phyloP scores from a whole-genome alignment of 495 filamentous ascomycete genomes.

The Neurospora pannonica region DNA sequence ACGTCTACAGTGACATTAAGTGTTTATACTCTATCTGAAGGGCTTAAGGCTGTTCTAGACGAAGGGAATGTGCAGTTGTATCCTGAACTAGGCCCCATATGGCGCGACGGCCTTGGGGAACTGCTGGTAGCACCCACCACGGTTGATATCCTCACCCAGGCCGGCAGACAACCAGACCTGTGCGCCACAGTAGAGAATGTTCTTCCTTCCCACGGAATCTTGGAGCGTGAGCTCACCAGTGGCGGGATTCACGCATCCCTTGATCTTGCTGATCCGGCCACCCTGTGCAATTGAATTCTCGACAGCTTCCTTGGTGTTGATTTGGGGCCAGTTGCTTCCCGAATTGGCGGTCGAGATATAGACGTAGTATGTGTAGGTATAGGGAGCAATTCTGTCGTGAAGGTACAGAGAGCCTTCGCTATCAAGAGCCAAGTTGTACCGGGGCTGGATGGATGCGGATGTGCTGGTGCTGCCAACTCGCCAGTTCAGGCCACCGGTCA shows the following conservation, averaged over 20 bases:
- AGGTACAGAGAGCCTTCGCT: not conserved
- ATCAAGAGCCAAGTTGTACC: constrained; percentile 6
- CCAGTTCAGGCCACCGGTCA: not conserved
- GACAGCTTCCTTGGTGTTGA: not conserved
- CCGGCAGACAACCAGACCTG: constrained; percentile 4
- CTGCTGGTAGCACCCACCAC: not conserved
- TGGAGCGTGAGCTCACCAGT: constrained; percentile 5
- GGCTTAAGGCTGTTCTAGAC: not conserved
- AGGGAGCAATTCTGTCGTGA: constrained; percentile 2
- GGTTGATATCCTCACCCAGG: constrained; percentile 1
- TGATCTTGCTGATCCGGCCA: not conserved
- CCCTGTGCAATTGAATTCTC: not conserved
- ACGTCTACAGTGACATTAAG: not conserved
- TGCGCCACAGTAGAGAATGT: constrained; percentile 1
- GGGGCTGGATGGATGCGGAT: not conserved
- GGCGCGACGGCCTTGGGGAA: not conserved
- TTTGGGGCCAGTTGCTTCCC: not conserved
- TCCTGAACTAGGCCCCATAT: not conserved
- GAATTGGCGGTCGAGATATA: not conserved
- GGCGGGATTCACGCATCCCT: constrained; percentile 4
- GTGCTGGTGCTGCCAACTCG: not conserved
- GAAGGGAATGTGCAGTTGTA: not conserved
- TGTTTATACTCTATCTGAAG: not conserved
- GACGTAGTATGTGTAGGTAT: constrained; percentile 3
- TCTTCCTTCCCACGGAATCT: not conserved